Percentiles rank a stretch among this genome's conserved stretches.
Conservation (phyloP, 352 stramenopile species). For the Aphanomyces stellatus region DNA sequence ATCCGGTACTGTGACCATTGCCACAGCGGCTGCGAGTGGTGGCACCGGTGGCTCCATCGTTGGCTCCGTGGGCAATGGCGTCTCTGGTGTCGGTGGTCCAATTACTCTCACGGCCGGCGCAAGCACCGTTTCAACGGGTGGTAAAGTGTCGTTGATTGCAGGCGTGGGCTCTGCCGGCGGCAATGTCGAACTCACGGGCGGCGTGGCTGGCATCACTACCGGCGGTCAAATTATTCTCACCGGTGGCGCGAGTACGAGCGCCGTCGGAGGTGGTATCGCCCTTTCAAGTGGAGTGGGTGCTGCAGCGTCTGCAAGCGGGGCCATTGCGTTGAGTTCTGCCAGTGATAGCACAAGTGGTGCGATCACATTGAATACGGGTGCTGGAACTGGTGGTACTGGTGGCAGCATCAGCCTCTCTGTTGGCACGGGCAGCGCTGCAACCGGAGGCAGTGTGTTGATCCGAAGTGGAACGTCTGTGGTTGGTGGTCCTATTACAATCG, state of each 20-base stretch:
- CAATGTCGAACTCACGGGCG: conserved; percentile 64
- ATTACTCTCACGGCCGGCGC: not conserved
- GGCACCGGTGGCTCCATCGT: conserved; percentile 28
- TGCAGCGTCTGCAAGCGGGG: conserved; percentile 23
- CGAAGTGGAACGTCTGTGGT: conserved; percentile 1
- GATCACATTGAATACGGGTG: conserved; percentile 34
- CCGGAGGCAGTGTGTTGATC: conserved; percentile 22
- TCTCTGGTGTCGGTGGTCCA: not conserved
- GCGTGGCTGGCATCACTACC: conserved; percentile 30
- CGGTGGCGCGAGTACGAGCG: not conserved
- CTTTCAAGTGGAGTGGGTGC: conserved; percentile 24
- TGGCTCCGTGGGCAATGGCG: conserved; percentile 24
- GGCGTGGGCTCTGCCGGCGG: conserved; percentile 71
- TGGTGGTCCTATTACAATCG: not conserved
- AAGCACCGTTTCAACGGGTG: conserved; percentile 10
- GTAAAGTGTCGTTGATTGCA: conserved; percentile 20
- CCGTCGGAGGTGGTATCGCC: conserved; percentile 23
- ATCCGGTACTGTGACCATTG: conserved; percentile 29
- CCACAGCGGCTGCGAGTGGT: conserved; percentile 21
- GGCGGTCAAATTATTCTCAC: conserved; percentile 60
- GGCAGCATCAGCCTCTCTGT: conserved; percentile 35
- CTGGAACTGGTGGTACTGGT: conserved; percentile 45
- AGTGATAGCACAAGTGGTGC: conserved; percentile 40
- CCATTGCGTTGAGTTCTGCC: not conserved
- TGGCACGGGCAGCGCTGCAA: conserved; percentile 41